Percentiles rank a stretch among this genome's conserved stretches.
Evolutionary conservation across 495 filamentous ascomycete genomes (phyloP).

Genomic region (Monascus purpureus): DNA sequence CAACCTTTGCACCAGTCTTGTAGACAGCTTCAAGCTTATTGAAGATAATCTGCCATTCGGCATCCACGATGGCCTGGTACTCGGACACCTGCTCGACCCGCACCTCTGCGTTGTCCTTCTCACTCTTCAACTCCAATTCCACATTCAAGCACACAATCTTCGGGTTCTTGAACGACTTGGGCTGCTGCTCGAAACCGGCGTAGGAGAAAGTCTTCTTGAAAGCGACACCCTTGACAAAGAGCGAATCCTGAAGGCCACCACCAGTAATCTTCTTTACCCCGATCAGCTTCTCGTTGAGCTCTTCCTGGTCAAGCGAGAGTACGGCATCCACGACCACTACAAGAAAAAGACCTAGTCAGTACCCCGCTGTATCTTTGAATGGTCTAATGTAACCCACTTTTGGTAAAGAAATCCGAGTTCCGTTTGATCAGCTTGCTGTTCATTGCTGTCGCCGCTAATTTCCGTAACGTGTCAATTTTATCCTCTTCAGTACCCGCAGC

Average conservation of each 20-base stretch:
- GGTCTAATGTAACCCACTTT: slow-evolving; percentile 46
- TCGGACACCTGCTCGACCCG: slow-evolving; percentile 96
- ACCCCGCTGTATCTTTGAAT: background rate
- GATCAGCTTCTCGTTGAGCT: slow-evolving; percentile 95
- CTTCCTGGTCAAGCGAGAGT: slow-evolving; percentile 89
- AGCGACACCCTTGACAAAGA: slow-evolving; percentile 95
- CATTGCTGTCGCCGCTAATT: slow-evolving; percentile 94
- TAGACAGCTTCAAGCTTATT: slow-evolving; percentile 92
- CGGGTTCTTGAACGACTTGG: slow-evolving; percentile 84
- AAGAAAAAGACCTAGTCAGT: background rate
- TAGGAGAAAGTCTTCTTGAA: slow-evolving; percentile 99
- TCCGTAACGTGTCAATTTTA: slow-evolving; percentile 75
- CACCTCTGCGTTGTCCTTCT: slow-evolving; percentile 98
- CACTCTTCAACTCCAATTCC: slow-evolving; percentile 91
- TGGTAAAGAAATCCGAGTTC: slow-evolving; percentile 92
- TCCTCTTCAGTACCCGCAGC: slow-evolving; percentile 50
- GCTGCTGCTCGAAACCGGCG: slow-evolving; percentile 97
- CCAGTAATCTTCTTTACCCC: slow-evolving; percentile 96
- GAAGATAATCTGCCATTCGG: slow-evolving; percentile 99
- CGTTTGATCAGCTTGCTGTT: slow-evolving; percentile 98
- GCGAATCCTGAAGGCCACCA: slow-evolving; percentile 88
- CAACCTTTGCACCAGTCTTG: slow-evolving; percentile 90
- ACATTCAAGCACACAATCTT: slow-evolving; percentile 96
- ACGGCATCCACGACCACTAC: slow-evolving; percentile 97
- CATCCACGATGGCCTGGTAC: slow-evolving; percentile 98